Base-by-base conservation (phyloP, 495 filamentous ascomycete species). In the Penicillium arizonense region DNA sequence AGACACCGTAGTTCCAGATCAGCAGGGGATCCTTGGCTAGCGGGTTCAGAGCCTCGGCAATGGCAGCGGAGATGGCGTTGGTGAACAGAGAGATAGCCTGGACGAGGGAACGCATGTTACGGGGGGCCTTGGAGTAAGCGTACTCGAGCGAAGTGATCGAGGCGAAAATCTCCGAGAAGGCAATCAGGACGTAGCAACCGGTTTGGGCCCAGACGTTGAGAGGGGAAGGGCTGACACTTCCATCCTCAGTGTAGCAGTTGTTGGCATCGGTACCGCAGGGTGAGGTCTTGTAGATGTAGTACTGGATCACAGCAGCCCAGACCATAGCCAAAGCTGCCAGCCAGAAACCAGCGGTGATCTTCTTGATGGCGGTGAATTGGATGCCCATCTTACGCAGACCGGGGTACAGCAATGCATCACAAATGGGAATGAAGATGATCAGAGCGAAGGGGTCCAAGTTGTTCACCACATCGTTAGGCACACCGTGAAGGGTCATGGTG, bases 91-190 rank as follows among this genome's bases (percentile, higher is more conserved):
- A 79, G 44, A 89, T 70, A 13, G 84, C 79, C 58, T 84, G 84
- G 30, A 91, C 82, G 36, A 90, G 75, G 16, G 83, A 87, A 13
- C 85, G 79, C 87, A 92, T 89, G 67, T 84, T 88, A 55, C 76
- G 79, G n/a, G 89, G 89, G 2, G 89, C 88, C 71, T 92, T 90
- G 59, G 83, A 87, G 66, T 84, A 91, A 6, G 88, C 89, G 56
- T 91, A 90, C 65, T 87, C 84, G 9, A 87, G 71, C 1, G 71
- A 77, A n/a, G 84, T 87, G 65, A 88, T 81, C 43, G 77, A 82
- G 3, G 85, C 80, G 57, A 89, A 81, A 40, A 87, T 85, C 66
- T 88, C 87, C 43, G 80, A 82, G n/a, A 86, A 64, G 16, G 78
- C 86, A 39, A 86, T 75, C 5, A 87, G 70, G 6, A 87, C 67